Evolutionary conservation across 495 filamentous ascomycete species (phyloP), one percentile per base, ranked within the genome.

Genomic region (Acidomyces sp.): DNA sequence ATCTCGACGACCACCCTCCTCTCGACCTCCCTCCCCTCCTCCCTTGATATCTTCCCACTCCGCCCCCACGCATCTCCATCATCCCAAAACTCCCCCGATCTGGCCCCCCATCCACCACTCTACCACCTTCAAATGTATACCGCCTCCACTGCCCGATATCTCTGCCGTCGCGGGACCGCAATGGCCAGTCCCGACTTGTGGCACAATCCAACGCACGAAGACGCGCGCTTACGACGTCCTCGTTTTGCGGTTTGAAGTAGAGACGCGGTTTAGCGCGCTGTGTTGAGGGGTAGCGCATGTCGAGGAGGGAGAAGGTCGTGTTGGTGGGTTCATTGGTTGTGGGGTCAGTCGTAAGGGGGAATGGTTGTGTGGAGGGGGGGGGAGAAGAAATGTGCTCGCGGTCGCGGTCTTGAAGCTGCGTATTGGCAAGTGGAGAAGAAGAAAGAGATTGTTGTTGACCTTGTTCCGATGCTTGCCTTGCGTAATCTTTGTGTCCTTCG

Each of bases 101-200:
- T 4, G 70, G 69, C 2, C 85, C 86, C 44, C 72, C 62, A 58
- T 93, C 83, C 33, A 92, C 80, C 32, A 93, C 68, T 0, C 57
- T 31, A 44, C 78, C 72, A 0, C 67, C 71, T 61, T 92, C 82
- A 52, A 93, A 94, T 0, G 75, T 79, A 56, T 80, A 88, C 22
- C 82, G 67, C 10, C 11, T 5, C 10, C 21, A 9, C 25, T 32
- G 19, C 4, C 37, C 31, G 1, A n/a, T 34, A 10, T 74, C 74
- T 25, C 46, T 21, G 18, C 27, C 17, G 18, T 34, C 37, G 22
- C 46, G 25, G 27, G 21, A 33, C 4, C 25, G 17, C 4, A 16
- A 21, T 13, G 26, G 13, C 54, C 57, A 56, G 26, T 74, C 74
- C 20, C 73, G 62, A 26, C 65, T 44, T 51, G 65, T 62, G 69